phyloP scores from a whole-genome alignment of 1,139 yeast species.

The Protomyces inundatus region DNA sequence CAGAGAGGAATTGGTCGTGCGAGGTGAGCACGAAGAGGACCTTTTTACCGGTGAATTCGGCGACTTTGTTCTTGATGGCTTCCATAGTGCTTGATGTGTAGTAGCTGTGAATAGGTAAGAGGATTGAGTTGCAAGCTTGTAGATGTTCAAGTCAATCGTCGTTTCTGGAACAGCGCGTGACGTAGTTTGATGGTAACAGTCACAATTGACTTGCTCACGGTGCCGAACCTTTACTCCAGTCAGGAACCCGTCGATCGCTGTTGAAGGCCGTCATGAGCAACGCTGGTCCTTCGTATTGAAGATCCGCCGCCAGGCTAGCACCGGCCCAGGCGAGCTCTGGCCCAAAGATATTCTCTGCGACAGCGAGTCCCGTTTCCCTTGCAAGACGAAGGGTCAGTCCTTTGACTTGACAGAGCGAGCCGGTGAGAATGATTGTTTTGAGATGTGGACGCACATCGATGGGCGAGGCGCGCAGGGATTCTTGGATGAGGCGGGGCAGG shows the following conservation, averaged over 20 bases:
- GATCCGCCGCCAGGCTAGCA: conserved; percentile 8
- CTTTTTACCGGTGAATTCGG: not conserved
- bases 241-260: conserved; percentile 17
- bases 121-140: too few species aligned
- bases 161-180: too few species aligned
- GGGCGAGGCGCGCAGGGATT: conserved; percentile 4
- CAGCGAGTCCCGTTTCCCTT: conserved; percentile 3
- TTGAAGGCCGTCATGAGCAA: conserved; percentile 12
- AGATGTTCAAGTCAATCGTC: too few species aligned
- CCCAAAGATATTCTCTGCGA: conserved; percentile 3
- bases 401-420: conserved; percentile 12
- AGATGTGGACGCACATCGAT: conserved; percentile 20
- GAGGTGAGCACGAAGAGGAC: conserved; percentile 1
- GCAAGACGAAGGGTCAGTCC: conserved; percentile 21
- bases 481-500: conserved; percentile 8
- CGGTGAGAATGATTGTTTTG: conserved; percentile 17
- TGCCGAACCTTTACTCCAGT: not conserved
- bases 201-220: not conserved
- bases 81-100: not conserved
- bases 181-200: not conserved
- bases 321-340: conserved; percentile 13
- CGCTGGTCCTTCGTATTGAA: not conserved
- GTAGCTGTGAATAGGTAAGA: too few species aligned
- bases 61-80: conserved; percentile 1
- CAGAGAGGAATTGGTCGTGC: not conserved